Evolutionary conservation across 805 yeast species (phyloP).

Genomic region (Wickerhamomyces rabaulensis): DNA sequence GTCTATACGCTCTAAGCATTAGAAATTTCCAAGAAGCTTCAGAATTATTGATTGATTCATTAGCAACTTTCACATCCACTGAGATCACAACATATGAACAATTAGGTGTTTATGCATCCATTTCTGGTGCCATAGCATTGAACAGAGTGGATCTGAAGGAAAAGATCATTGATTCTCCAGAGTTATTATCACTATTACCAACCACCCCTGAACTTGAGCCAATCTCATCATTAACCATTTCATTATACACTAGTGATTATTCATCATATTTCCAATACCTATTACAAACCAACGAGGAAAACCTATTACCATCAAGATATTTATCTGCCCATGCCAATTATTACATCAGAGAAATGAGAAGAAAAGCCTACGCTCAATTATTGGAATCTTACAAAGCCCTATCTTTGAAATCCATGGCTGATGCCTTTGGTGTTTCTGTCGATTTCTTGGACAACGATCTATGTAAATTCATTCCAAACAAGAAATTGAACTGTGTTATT

Average conservation of each 20-base stretch:
- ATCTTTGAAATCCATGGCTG: conserved; percentile 89
- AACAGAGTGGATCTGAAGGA: conserved; percentile 79
- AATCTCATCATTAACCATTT: conserved; percentile 74
- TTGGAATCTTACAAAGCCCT: conserved; percentile 91
- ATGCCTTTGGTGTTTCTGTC: conserved; percentile 82
- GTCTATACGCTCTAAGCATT: conserved; percentile 77
- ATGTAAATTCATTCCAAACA: conserved; percentile 86
- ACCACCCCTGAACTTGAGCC: conserved; percentile 71
- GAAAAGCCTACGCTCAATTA: conserved; percentile 90
- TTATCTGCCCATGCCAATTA: conserved; percentile 74
- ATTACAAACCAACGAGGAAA: conserved; percentile 69
- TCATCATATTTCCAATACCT: conserved; percentile 70
- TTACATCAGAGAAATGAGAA: conserved; percentile 87
- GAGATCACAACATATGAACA: conserved; percentile 87
- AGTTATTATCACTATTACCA: conserved; percentile 74
- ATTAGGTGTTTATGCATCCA: conserved; percentile 81
- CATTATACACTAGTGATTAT: conserved; percentile 87
- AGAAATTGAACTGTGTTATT: conserved; percentile 90
- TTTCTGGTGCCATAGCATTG: conserved; percentile 81
- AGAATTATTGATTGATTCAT: conserved; percentile 75
- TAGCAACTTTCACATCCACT: conserved; percentile 92
- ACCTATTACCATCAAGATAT: conserved; percentile 61
- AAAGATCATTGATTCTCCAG: conserved; percentile 90
- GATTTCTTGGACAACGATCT: conserved; percentile 85
- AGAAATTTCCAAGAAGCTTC: conserved; percentile 87